A percentile compares a stretch with the other conserved stretches of the same genome.
Evolutionary conservation across 23 red algal species (phyloP).

Genomic region (Gracilariopsis chorda): DNA sequence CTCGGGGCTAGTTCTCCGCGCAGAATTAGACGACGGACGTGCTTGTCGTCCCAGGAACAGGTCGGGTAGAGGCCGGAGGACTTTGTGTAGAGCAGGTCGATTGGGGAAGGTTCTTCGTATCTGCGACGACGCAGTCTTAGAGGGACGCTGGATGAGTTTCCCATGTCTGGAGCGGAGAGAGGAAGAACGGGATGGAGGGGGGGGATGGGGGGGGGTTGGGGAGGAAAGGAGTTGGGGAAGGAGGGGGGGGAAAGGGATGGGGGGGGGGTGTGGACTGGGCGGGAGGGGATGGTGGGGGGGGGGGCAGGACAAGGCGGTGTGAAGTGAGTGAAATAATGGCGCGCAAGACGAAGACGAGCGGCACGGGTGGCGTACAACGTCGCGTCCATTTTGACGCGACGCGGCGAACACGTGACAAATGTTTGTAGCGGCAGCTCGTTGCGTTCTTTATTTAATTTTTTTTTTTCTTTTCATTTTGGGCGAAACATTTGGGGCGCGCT

Average conservation of each 20-base stretch:
- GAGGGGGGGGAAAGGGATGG: neutral
- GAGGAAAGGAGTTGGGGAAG: neutral
- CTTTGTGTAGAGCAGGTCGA: conserved; percentile 37
- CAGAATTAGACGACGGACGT: conserved; percentile 36
- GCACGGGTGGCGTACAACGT: neutral
- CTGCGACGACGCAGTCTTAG: neutral
- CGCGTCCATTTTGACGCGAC: no score
- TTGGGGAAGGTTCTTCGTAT: neutral
- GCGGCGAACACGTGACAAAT: no score
- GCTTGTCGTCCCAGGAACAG: conserved; percentile 52
- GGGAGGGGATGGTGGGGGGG: neutral
- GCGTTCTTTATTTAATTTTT: no score
- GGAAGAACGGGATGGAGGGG: neutral
- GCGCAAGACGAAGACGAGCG: no score
- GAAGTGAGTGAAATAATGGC: no score
- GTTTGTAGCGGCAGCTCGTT: no score
- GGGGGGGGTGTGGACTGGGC: neutral
- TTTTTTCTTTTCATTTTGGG: no score
- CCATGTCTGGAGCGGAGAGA: neutral
- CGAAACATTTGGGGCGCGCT: no score
- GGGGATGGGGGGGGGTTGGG: neutral
- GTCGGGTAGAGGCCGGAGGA: conserved; percentile 57
- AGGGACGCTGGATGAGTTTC: conserved; percentile 20
- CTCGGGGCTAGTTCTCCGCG: conserved; percentile 45
- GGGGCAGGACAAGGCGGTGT: neutral